Conservation (phyloP, 768 basidiomycete genomes). For the Podaxis sp. region DNA sequence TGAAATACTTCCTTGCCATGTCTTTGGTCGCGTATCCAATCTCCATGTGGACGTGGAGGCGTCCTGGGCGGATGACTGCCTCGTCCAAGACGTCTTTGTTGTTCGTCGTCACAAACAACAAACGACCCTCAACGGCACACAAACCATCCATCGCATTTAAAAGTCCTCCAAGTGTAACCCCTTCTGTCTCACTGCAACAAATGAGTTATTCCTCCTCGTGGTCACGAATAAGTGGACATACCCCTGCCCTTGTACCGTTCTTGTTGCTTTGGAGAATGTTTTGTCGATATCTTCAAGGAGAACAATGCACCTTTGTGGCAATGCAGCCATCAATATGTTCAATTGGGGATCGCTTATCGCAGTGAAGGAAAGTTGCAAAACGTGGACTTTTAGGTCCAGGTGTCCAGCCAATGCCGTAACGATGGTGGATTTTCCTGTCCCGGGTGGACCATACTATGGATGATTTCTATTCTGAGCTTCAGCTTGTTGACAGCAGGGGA, state of each 20-base stretch:
- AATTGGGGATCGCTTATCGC: slow-evolving; percentile 58
- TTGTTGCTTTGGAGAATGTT: not conserved
- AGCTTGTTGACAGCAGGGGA: not conserved
- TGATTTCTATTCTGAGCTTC: not conserved
- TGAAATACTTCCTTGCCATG: slow-evolving; percentile 59
- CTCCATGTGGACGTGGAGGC: slow-evolving; percentile 68
- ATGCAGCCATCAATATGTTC: slow-evolving; percentile 45
- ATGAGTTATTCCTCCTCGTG: not conserved
- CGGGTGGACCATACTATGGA: slow-evolving; percentile 60
- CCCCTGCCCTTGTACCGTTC: slow-evolving; percentile 34
- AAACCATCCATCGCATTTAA: slow-evolving; percentile 70
- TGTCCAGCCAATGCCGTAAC: slow-evolving; percentile 72
- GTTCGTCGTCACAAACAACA: slow-evolving; percentile 75
- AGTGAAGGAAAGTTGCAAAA: slow-evolving; percentile 55
- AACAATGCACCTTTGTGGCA: slow-evolving; percentile 57
- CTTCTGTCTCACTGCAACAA: slow-evolving; percentile 14
- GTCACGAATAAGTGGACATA: not conserved
- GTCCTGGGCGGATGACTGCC: slow-evolving; percentile 63
- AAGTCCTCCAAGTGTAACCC: slow-evolving; percentile 62
- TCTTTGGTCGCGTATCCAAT: slow-evolving; percentile 58
- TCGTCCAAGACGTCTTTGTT: slow-evolving; percentile 56
- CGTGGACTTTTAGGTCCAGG: slow-evolving; percentile 62
- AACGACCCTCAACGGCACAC: slow-evolving; percentile 41
- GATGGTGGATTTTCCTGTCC: slow-evolving; percentile 69
- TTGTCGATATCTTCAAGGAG: slow-evolving; percentile 73